Conservation (phyloP, 192 early-diverging fungal species). For the Endogone sp. region DNA sequence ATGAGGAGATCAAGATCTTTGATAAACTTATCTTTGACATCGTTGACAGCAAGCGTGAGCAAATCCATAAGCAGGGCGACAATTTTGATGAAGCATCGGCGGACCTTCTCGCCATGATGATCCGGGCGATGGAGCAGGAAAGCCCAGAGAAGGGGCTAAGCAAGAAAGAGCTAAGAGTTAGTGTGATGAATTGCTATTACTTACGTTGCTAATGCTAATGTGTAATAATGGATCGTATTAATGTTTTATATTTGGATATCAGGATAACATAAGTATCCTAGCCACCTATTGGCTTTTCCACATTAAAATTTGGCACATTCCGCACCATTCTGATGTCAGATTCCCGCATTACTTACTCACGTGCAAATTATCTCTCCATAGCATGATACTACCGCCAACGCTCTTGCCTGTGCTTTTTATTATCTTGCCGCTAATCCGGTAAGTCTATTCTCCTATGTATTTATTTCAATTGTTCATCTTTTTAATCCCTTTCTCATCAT, state of each 20-base stretch:
- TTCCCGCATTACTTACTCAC: no score
- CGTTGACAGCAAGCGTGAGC: not conserved
- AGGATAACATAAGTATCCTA: conserved; percentile 49
- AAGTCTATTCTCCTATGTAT: no score
- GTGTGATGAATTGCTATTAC: no score
- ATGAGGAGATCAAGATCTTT: not conserved
- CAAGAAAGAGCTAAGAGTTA: not conserved
- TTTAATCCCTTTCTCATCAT: not conserved
- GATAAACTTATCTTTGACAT: not conserved
- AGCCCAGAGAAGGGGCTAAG: not conserved
- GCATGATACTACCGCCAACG: conserved; percentile 28
- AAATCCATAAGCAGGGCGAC: not conserved
- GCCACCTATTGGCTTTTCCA: no score
- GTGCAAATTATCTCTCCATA: not conserved
- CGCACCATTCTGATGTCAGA: no score
- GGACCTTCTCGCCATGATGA: conserved; percentile 1
- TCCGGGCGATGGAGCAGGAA: not conserved
- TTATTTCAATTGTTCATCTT: no score
- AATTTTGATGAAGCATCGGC: not conserved
- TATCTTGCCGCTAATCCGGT: conserved; percentile 40
- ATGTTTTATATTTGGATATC: no score
- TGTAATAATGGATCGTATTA: no score
- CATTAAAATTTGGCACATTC: no score
- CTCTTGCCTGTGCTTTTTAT: conserved; percentile 35
- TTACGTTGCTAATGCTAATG: no score